Base-by-base conservation (phyloP, 352 stramenopile species). In the Phytophthora palmivora region DNA sequence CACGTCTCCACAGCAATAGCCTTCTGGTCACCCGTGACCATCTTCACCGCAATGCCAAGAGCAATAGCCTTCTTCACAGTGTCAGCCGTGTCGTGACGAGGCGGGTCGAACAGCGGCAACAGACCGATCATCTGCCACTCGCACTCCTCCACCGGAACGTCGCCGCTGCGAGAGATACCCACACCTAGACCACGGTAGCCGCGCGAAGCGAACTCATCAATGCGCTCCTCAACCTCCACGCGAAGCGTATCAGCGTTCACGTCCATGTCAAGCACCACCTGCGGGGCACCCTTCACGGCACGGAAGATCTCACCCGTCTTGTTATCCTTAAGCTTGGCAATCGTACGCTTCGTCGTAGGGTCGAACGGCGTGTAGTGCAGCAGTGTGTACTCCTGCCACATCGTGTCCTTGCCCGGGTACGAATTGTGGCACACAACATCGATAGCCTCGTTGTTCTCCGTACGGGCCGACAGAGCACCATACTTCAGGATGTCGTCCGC, bases 1-100 rank as follows among this genome's bases (percentile, higher is more conserved):
- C 88, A 93, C 49, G 95, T 98, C 77, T 98, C 91, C 21, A 94
- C 79, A 38, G 92, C 95, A 70, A 98, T 98, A 32, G 90, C 78
- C 34, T 84, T 78, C 72, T 98, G 95, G 67, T 98, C 96, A 67
- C 96, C 96, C 24, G 96, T 98, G 36, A 98, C 90, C 94, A 98
- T 98, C 78, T 98, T 98, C 22, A 98, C 94, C 1, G 74, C 79
- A 48, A 98, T 92, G 44, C 96, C 96, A 14, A 95, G 78, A 63
- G 93, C 81, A 63, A 96, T 82, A 6, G 95, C 88, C 32, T 88
- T 88, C 61, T 94, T 82, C 63, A 98, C 97, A 5, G 96, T 98
- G 44, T 93, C 78, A 11, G 81, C 78, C 42, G 94, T 98, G 70
- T 98, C 95, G 58, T 92, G 81, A 45, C 96, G 88, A 49, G 96